A percentile compares a stretch with the other conserved stretches of the same genome.
These are phyloP conservation scores for Arthrobotrys entomopaga DNA, from an alignment of 2,329 filamentous ascomycete genomes.

Conservation along the genomic window DNA sequence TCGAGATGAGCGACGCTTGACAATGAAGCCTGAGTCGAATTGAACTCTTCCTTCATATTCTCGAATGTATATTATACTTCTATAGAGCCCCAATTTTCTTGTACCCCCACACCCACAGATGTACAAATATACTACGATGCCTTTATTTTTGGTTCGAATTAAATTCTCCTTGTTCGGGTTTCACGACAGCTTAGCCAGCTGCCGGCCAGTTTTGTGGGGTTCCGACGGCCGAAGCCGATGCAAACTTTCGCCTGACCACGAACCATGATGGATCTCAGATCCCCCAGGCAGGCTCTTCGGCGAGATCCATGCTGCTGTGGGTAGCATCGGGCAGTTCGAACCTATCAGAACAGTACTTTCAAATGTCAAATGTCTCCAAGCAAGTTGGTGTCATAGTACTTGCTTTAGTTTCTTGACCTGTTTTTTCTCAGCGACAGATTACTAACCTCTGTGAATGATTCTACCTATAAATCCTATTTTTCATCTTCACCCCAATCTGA, in stretches of 20 bases:
- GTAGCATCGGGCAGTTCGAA: constrained; percentile 47
- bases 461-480: neutral
- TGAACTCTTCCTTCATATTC: neutral
- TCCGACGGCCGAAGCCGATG: constrained; percentile 34
- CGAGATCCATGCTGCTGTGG: constrained; percentile 34
- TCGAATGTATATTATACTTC: constrained; percentile 14
- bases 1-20: constrained; percentile 23
- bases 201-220: constrained; percentile 4
- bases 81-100: constrained; percentile 14
- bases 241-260: constrained; percentile 26
- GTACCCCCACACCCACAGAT: constrained; percentile 26
- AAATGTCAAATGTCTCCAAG: constrained; percentile 20
- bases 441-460: neutral
- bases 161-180: neutral
- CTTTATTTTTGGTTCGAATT: neutral
- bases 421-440: constrained; percentile 11
- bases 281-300: constrained; percentile 12
- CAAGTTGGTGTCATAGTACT: neutral
- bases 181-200: constrained; percentile 1
- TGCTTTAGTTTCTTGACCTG: neutral
- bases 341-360: constrained; percentile 50
- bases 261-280: constrained; percentile 54
- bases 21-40: neutral
- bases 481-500: too few relatives aligned
- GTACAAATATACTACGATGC: constrained; percentile 16